A percentile compares a stretch with the other conserved stretches of the same genome.
Conservation (phyloP, 2,329 filamentous ascomycete genomes). For the Onygena corvina region DNA sequence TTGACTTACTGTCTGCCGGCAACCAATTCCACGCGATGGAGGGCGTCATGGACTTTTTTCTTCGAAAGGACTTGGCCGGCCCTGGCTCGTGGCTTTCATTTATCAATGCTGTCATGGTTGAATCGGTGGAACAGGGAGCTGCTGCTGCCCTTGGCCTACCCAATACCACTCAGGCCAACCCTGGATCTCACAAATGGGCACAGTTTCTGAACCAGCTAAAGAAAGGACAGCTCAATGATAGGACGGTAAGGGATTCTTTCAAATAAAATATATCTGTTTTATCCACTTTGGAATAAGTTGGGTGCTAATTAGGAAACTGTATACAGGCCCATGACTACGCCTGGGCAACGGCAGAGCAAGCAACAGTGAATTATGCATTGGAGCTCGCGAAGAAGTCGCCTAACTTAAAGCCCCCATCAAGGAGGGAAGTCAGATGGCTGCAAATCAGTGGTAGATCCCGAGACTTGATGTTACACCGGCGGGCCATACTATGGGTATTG, state of each 20-base stretch:
- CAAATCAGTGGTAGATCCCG: slow-evolving; percentile 14
- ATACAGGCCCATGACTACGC: slow-evolving; percentile 13
- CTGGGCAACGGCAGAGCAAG: slow-evolving; percentile 15
- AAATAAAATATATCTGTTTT: neutral
- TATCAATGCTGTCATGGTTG: slow-evolving; percentile 17
- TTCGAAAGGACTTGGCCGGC: slow-evolving; percentile 16
- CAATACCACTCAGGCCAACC: slow-evolving; percentile 13
- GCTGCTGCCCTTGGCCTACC: slow-evolving; percentile 15
- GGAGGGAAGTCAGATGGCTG: slow-evolving; percentile 11
- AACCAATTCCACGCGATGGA: slow-evolving; percentile 19
- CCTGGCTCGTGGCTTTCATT: slow-evolving; percentile 17
- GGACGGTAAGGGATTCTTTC: slow-evolving; percentile 10
- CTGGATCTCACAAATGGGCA: slow-evolving; percentile 14
- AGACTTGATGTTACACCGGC: slow-evolving; percentile 14
- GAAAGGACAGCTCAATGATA: slow-evolving; percentile 11
- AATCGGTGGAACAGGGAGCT: slow-evolving; percentile 15
- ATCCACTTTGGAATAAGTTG: neutral
- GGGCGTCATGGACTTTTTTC: slow-evolving; percentile 19
- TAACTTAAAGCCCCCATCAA: slow-evolving; percentile 8
- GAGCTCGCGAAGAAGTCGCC: slow-evolving; percentile 11
- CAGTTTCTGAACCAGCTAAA: slow-evolving; percentile 14
- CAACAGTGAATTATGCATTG: slow-evolving; percentile 14
- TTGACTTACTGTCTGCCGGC: slow-evolving; percentile 13
- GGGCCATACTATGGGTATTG: slow-evolving; percentile 15
- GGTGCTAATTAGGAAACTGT: neutral